phyloP scores from a whole-genome alignment of 2,329 filamentous ascomycete species.

The Pseudocercospora macadamiae region DNA sequence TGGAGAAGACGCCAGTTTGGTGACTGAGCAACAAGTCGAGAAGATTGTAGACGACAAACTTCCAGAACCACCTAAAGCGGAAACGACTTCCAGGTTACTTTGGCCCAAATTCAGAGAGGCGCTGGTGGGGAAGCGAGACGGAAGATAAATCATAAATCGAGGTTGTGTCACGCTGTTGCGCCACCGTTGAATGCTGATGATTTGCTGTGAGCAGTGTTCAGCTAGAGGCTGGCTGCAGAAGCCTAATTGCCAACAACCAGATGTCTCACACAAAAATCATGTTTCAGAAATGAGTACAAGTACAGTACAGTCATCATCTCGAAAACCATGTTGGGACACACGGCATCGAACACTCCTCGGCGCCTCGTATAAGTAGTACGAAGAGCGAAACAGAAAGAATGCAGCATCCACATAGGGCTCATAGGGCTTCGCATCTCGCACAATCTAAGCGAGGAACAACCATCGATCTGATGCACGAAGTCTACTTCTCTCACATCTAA shows the following conservation, averaged over 20 bases:
- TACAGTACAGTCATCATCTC: background rate
- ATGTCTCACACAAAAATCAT: no score
- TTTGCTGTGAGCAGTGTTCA: constrained; percentile 1
- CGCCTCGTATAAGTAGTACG: no score
- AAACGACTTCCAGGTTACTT: constrained; percentile 37
- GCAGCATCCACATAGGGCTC: no score
- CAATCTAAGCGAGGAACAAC: no score
- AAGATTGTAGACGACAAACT: constrained; percentile 32
- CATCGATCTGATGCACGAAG: no score
- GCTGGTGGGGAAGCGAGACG: constrained; percentile 24
- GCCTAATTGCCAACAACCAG: constrained; percentile 1
- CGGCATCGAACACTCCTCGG: no score
- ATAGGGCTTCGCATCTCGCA: no score
- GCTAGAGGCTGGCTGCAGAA: constrained; percentile 8
- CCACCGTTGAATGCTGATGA: background rate
- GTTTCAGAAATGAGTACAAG: no score
- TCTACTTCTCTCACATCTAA: background rate
- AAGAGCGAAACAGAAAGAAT: no score
- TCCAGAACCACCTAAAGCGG: constrained; percentile 37
- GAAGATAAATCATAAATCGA: background rate
- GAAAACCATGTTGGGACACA: no score
- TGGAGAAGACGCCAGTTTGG: constrained; percentile 30
- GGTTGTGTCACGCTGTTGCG: background rate
- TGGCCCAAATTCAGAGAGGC: constrained; percentile 38
- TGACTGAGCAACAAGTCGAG: constrained; percentile 35